phyloP scores from a whole-genome alignment of 78 protist genomes.

The Cyanophora paradoxa region DNA sequence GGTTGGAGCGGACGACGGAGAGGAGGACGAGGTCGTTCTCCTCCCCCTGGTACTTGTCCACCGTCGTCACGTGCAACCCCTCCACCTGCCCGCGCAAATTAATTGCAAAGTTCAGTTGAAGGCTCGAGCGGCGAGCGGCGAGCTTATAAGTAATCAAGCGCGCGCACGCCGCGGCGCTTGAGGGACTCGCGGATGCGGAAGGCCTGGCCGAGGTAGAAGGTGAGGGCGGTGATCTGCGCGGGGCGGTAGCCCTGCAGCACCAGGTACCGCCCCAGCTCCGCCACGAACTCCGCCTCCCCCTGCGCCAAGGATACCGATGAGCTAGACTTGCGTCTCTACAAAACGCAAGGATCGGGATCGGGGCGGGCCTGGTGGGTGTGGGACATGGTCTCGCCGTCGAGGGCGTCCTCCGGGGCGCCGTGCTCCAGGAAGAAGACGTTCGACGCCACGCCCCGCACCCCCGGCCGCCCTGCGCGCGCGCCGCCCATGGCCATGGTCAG shows the following conservation, averaged over 20 bases:
- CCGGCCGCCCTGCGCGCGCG: too few relatives aligned
- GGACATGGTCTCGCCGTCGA: too few relatives aligned
- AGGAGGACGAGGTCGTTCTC: constrained; percentile 45
- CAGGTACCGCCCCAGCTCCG: neutral
- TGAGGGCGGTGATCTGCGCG: constrained; percentile 44
- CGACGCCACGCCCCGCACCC: neutral
- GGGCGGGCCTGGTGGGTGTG: too few relatives aligned
- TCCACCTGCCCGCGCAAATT: neutral
- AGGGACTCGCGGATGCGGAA: too few relatives aligned
- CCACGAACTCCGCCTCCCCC: constrained; percentile 13
- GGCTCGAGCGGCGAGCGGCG: too few relatives aligned
- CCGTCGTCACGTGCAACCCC: constrained; percentile 16
- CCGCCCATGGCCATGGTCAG: too few relatives aligned
- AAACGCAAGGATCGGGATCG: too few relatives aligned
- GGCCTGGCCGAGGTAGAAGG: constrained; percentile 74
- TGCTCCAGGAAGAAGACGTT: constrained; percentile 26
- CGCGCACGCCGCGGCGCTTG: neutral
- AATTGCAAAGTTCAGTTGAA: neutral
- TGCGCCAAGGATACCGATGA: too few relatives aligned
- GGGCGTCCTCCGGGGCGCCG: neutral
- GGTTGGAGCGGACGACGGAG: constrained; percentile 50
- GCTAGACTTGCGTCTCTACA: too few relatives aligned
- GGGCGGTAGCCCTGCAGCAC: neutral
- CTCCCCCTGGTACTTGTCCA: constrained; percentile 61
- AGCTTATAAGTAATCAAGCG: too few relatives aligned